Evolutionary conservation across 2,329 filamentous ascomycete species (phyloP), one percentile per base, ranked within the genome.

Genomic region (Aspergillus hiratsukae): DNA sequence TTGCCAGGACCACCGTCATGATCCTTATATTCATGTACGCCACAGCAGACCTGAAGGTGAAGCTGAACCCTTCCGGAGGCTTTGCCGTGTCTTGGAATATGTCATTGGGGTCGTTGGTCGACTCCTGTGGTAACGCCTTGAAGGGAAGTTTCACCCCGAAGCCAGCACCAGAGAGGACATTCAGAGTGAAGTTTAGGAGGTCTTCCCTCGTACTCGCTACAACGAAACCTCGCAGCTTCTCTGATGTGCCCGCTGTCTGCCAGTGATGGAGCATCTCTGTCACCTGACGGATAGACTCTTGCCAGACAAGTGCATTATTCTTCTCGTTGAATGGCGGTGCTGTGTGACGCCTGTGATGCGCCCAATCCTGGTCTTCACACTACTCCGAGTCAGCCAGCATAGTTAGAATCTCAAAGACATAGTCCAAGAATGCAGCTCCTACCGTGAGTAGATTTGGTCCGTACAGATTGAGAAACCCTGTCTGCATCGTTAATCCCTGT

Each of bases 281-380:
- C 0, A 68, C 61, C 56, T 76, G 74, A 2, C 57, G 58, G 11
- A 71, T 51, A 14, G 70, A 62, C 58, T 75, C 72, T 4, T 63
- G 53, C 74, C 75, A 78, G 2, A 80, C 77, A 3, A 73, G 58
- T 4, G 58, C 58, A 35, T 72, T 76, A 41, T 72, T 75, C 43
- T 71, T 69, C 56, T 80, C 77, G 45, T 75, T 78, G 64, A 80
- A 80, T 5, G 71, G 69, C 0, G 74, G 68, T 3, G 74, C 72
- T 3, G 72, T 75, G 23, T 78, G 66, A 50, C 72, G 74, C 9
- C 78, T 70, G 53, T 80, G 77, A 28, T 75, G 70, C n/a, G 71
- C 60, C 77, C 78, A 80, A 14, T 72, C 68, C 25, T 68, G 58
- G 27, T 71, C 70, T 49, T 68, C 61, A 29, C 61, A 59, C 67